These are phyloP conservation scores for Tuber umbilicatum DNA, from an alignment of 495 filamentous ascomycete species.

Conservation along the genomic window DNA sequence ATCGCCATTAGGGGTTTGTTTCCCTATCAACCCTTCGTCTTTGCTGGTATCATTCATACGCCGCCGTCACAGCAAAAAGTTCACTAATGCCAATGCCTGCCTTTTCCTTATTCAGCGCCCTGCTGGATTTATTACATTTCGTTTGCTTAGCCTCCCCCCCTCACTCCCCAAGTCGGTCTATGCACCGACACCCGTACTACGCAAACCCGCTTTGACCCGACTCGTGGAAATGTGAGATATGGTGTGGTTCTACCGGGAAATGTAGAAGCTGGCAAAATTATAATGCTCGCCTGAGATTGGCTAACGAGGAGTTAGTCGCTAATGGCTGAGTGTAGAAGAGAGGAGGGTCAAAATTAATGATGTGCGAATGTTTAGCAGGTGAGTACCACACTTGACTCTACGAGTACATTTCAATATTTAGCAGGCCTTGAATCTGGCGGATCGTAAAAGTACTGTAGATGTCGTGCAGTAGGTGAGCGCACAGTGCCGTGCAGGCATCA, in stretches of 20 bases:
- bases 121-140: not conserved
- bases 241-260: not conserved
- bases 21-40: not conserved
- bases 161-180: not conserved
- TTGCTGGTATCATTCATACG: not conserved
- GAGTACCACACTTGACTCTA: not conserved
- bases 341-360: not conserved
- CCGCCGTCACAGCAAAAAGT: not conserved
- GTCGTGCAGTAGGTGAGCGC: too few relatives aligned
- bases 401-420: not conserved
- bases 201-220: not conserved
- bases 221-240: not conserved
- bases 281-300: not conserved
- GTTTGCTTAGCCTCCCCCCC: not conserved
- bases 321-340: not conserved
- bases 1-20: not conserved
- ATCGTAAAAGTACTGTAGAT: too few relatives aligned
- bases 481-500: too few relatives aligned
- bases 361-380: not conserved
- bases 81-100: not conserved
- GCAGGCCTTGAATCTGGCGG: too few relatives aligned
- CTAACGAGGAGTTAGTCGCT: not conserved
- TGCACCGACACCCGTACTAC: not conserved
- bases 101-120: not conserved
- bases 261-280: not conserved